Conservation (phyloP, 208 protist genomes). For the Trichomonas gallinae region DNA sequence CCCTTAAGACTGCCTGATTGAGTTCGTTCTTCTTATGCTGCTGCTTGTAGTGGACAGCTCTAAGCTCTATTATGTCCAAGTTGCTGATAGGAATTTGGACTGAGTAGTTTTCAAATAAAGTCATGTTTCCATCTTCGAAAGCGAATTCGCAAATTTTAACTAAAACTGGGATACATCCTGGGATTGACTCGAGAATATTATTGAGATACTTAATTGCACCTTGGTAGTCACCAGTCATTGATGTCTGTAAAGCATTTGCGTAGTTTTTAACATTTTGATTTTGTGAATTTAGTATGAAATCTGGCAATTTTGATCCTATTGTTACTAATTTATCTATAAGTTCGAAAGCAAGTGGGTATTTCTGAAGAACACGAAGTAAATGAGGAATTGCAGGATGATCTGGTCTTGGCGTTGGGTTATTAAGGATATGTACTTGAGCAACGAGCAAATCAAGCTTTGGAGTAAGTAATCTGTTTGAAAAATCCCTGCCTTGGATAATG, state of each 20-base stretch:
- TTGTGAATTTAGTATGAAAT: background rate
- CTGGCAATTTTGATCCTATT: background rate
- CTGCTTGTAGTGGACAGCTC: background rate
- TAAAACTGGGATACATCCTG: background rate
- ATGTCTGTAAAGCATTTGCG: background rate
- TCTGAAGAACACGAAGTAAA: background rate
- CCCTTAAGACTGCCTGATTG: background rate
- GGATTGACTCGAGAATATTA: background rate
- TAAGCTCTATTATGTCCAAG: background rate
- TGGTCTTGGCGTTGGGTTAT: background rate
- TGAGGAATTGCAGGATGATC: conserved; percentile 12
- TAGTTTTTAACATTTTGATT: background rate
- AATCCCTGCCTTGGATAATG: background rate
- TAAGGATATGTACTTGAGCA: background rate
- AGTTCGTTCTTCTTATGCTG: background rate
- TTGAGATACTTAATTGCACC: background rate
- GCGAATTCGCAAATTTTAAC: background rate
- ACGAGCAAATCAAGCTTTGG: background rate
- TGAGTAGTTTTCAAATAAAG: background rate
- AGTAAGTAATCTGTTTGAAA: background rate
- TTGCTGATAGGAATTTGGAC: background rate
- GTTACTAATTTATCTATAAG: background rate
- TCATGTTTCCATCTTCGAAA: background rate
- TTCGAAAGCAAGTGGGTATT: background rate
- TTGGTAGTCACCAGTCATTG: background rate